Evolutionary conservation across 768 basidiomycete genomes (phyloP), one percentile per base, ranked within the genome.

Genomic region (Lentinula raphanica): DNA sequence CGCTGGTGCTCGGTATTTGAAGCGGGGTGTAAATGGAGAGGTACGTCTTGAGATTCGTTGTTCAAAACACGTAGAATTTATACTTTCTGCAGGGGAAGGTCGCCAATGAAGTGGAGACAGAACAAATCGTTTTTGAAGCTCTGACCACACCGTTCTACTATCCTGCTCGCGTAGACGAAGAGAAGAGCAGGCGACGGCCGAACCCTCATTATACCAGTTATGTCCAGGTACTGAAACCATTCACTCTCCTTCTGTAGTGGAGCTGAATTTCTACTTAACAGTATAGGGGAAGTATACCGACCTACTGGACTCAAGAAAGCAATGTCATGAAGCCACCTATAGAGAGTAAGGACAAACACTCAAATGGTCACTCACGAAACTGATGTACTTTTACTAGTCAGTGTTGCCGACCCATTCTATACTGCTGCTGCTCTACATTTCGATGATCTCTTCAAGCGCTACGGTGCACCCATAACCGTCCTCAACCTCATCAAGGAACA

Each of bases 81-180:
- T 23, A 28, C 38, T 23, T 11, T 8, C 35, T 19, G n/a, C 60
- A 97, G 94, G 97, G 97, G 3, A 93, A 95, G 67, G 96, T 98
- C 9, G 96, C 96, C 2, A 99, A 99, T 67, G 97, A 98, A 70
- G 97, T 99, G 1, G 97, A 99, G 72, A 97, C 94, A 0, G 97
- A 99, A 69, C 97, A 99, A 66, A 96, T 99, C 51, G 92, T 96
- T 0, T 90, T 88, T 7, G 94, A 96, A 67, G 89, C 91, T 0
- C 68, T 92, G 5, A 95, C 91, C 0, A 95, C 94, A 0, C 85
- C 94, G 0, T 95, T 97, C 68, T 92, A 94, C 67, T 88, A 80
- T 62, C 91, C 90, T 8, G 73, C 77, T 11, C 70, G 74, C 31
- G 64, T 68, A 39, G 73, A 74, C 13, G 62, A 67, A 7, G 55